Conservation (phyloP, 495 filamentous ascomycete species). For the Penicillium silybi region DNA sequence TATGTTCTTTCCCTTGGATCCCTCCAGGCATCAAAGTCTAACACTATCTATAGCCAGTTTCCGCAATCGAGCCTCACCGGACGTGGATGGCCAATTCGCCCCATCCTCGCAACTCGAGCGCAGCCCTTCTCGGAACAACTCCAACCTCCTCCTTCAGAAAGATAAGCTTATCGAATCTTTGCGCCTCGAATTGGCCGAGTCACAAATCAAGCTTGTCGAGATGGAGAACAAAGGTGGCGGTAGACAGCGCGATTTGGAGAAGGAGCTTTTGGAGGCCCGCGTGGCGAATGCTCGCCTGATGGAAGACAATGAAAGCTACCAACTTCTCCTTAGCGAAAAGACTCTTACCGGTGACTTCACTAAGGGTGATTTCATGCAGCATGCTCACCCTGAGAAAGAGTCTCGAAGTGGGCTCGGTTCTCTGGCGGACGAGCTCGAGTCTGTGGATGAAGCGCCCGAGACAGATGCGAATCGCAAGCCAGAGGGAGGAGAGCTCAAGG, state of each 20-base stretch:
- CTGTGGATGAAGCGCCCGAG: constrained; percentile 53
- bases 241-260: constrained; percentile 80
- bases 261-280: constrained; percentile 78
- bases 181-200: constrained; percentile 85
- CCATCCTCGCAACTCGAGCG: constrained; percentile 78
- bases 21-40: constrained; percentile 14
- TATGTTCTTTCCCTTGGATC: constrained; percentile 37
- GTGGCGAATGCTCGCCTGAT: constrained; percentile 93
- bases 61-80: constrained; percentile 46
- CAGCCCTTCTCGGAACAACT: constrained; percentile 79
- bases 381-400: constrained; percentile 38
- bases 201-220: constrained; percentile 92
- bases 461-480: constrained; percentile 60
- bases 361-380: constrained; percentile 75
- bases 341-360: constrained; percentile 92
- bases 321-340: constrained; percentile 86
- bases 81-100: constrained; percentile 72
- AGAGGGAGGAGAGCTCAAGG: constrained; percentile 73
- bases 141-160: constrained; percentile 85
- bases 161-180: constrained; percentile 93
- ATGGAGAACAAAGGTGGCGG: constrained; percentile 88
- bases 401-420: constrained; percentile 48
- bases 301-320: constrained; percentile 98
- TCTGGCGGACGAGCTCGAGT: constrained; percentile 86
- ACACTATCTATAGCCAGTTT: constrained; percentile 47